Percentiles rank a stretch among this genome's conserved stretches.
phyloP scores from a whole-genome alignment of 2,329 filamentous ascomycete species.

The Fusarium sp. region DNA sequence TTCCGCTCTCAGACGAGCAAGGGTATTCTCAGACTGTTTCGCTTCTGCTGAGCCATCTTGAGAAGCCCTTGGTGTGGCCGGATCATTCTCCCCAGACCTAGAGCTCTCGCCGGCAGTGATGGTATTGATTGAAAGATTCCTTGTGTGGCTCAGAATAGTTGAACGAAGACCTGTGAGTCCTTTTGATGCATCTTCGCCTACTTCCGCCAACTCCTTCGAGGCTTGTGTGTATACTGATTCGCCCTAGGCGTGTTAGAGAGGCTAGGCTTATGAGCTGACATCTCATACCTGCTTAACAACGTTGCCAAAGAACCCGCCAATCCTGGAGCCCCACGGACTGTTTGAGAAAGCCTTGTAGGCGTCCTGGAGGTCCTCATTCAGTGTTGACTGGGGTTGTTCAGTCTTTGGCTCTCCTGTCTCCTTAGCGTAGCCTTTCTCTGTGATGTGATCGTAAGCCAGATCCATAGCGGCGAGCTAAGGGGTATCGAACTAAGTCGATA shows the following conservation, averaged over 20 bases:
- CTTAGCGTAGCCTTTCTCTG: conserved; percentile 80
- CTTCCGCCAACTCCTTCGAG: conserved; percentile 84
- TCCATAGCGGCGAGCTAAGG: conserved; percentile 74
- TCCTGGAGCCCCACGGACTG: conserved; percentile 89
- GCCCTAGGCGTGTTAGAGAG: conserved; percentile 65
- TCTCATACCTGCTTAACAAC: conserved; percentile 88
- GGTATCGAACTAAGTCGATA: conserved; percentile 8
- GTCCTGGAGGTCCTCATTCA: conserved; percentile 92
- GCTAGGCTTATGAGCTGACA: conserved; percentile 6
- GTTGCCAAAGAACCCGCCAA: conserved; percentile 89
- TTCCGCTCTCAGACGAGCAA: conserved; percentile 81
- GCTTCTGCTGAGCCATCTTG: conserved; percentile 59
- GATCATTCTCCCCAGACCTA: conserved; percentile 54
- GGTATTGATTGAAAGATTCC: conserved; percentile 76
- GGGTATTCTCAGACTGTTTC: conserved; percentile 71
- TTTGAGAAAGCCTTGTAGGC: conserved; percentile 93
- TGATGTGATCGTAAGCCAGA: conserved; percentile 96
- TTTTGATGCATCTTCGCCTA: conserved; percentile 84
- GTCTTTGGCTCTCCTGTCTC: conserved; percentile 60
- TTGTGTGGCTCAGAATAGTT: conserved; percentile 78
- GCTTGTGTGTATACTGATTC: conserved; percentile 87
- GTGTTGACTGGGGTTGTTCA: conserved; percentile 63
- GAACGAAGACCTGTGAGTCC: conserved; percentile 79
- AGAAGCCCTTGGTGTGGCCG: conserved; percentile 62
- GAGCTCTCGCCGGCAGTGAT: conserved; percentile 50